Conservation (phyloP, 345 rosid species). For the Gossypium anomalum region DNA sequence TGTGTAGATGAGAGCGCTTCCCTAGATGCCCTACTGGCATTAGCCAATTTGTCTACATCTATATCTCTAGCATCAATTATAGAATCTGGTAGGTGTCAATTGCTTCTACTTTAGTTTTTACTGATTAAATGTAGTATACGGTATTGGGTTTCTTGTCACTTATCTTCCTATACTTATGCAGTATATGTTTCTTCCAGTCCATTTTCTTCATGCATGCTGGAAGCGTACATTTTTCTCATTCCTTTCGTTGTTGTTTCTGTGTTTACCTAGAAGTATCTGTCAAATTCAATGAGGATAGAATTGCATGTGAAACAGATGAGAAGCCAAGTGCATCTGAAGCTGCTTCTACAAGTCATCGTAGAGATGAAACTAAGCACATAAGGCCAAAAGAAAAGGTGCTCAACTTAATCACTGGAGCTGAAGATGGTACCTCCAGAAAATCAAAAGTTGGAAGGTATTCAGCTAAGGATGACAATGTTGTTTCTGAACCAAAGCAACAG, state of each 20-base stretch:
- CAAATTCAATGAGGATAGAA: conserved; percentile 64
- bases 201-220: background rate
- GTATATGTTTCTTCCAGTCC: background rate
- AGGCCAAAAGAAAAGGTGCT: conserved; percentile 40
- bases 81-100: conserved; percentile 56
- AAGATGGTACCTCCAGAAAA: conserved; percentile 40
- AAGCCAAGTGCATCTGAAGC: conserved; percentile 52
- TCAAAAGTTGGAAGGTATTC: conserved; percentile 47
- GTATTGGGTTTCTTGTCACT: background rate
- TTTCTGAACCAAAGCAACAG: conserved; percentile 37
- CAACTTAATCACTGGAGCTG: conserved; percentile 30
- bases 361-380: conserved; percentile 36
- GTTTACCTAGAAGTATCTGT: conserved; percentile 56
- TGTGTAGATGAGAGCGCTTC: conserved; percentile 51
- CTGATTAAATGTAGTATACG: background rate
- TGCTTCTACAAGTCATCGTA: conserved; percentile 38
- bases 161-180: background rate
- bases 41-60: conserved; percentile 70
- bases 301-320: conserved; percentile 39
- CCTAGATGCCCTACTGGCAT: conserved; percentile 71
- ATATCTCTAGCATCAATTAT: conserved; percentile 44
- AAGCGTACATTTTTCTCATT: background rate
- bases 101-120: background rate
- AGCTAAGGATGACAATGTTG: conserved; percentile 28
- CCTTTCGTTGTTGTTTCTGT: conserved; percentile 20